A percentile compares a stretch with the other conserved stretches of the same genome.
Conservation (phyloP, 495 filamentous ascomycete genomes). For the Glonium stellatum region DNA sequence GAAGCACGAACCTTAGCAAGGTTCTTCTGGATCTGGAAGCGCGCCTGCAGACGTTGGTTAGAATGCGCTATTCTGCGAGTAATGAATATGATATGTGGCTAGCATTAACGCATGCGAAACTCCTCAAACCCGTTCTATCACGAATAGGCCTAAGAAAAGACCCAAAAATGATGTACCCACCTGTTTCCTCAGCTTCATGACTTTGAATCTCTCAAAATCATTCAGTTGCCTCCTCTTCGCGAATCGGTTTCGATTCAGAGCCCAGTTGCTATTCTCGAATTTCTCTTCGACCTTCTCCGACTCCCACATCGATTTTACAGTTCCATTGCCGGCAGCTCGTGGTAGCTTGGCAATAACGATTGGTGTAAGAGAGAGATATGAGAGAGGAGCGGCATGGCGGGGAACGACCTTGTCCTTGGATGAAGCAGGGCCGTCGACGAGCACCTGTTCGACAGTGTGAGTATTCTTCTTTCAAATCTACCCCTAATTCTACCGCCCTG, state of each 20-base stretch:
- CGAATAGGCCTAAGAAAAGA: background rate
- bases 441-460: conserved; percentile 58
- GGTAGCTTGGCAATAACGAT: conserved; percentile 84
- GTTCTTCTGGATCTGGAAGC: conserved; percentile 93
- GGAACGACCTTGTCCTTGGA: conserved; percentile 64
- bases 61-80: background rate
- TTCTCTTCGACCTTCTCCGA: conserved; percentile 79
- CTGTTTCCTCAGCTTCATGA: conserved; percentile 96
- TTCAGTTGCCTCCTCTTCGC: conserved; percentile 82
- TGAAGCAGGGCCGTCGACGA: conserved; percentile 86
- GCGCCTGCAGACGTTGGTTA: conserved; percentile 48
- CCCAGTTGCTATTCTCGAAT: conserved; percentile 81
- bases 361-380: conserved; percentile 78
- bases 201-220: conserved; percentile 99
- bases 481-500: background rate
- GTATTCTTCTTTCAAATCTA: conserved; percentile 14
- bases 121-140: background rate
- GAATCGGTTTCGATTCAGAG: conserved; percentile 75
- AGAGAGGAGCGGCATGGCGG: conserved; percentile 74
- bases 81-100: too few relatives aligned
- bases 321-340: conserved; percentile 73
- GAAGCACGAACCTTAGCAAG: conserved; percentile 65
- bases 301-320: conserved; percentile 80
- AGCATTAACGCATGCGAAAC: background rate
- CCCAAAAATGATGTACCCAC: conserved; percentile 45